phyloP scores from a whole-genome alignment of 768 basidiomycete genomes.

The Rickenella mellea region DNA sequence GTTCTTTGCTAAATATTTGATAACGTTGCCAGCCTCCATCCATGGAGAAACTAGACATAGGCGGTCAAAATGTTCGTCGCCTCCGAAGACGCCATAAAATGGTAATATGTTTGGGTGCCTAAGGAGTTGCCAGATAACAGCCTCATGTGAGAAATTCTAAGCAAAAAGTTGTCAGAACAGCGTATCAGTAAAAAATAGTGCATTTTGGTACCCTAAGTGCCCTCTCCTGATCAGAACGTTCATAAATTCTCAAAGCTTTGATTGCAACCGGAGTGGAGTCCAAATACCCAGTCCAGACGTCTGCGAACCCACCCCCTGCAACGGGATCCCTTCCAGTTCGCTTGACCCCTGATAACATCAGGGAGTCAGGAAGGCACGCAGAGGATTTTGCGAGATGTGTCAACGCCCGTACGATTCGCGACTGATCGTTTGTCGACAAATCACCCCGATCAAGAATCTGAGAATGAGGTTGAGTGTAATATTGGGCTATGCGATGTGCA shows the following conservation, averaged over 20 bases:
- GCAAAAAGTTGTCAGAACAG: not conserved
- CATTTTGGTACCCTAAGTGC: no score
- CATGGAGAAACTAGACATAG: conserved; percentile 4
- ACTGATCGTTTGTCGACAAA: no score
- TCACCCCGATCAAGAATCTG: no score
- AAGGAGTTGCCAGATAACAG: conserved; percentile 13
- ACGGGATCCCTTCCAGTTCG: conserved; percentile 14
- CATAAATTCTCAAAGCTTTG: conserved; percentile 18
- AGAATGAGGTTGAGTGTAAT: no score
- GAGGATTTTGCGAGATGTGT: no score
- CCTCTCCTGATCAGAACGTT: no score
- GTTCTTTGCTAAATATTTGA: conserved; percentile 3
- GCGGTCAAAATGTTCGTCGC: not conserved
- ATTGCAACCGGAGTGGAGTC: conserved; percentile 16
- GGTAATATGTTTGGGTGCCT: conserved; percentile 14
- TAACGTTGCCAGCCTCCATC: conserved; percentile 10
- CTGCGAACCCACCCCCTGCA: conserved; percentile 20
- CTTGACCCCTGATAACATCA: conserved; percentile 16
- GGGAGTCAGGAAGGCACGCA: conserved; percentile 17
- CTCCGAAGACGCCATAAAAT: conserved; percentile 7
- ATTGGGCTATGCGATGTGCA: no score
- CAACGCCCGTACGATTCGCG: no score
- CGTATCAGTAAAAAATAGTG: not conserved
- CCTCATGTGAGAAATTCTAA: conserved; percentile 11
- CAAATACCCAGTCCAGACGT: conserved; percentile 17